A percentile compares a stretch with the other conserved stretches of the same genome.
Evolutionary conservation across 257 asterid species (phyloP).

Genomic region (Henckelia pumila): DNA sequence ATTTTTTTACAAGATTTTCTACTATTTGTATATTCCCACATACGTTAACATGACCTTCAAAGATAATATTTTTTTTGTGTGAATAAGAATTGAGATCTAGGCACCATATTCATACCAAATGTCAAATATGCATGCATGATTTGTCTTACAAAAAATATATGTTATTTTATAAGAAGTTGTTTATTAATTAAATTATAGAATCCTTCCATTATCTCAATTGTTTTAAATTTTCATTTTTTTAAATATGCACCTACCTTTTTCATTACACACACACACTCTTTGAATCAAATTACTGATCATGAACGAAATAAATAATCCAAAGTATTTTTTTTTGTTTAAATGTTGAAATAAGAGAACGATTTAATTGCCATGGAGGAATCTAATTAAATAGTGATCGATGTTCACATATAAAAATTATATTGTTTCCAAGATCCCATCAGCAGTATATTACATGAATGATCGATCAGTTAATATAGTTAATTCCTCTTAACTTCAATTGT

Average conservation of each 20-base stretch:
- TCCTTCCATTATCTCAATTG: neutral
- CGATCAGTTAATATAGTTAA: conserved; percentile 20
- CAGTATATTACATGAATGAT: neutral
- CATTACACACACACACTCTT: too few species aligned
- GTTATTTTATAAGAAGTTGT: too few species aligned
- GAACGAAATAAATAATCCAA: too few species aligned
- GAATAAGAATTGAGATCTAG: neutral
- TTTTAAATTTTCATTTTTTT: too few species aligned
- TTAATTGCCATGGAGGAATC: conserved; percentile 13
- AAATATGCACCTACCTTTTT: too few species aligned
- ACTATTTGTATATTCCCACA: neutral
- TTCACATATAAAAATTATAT: neutral
- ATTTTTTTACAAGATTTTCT: neutral
- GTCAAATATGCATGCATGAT: too few species aligned
- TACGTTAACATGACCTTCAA: neutral
- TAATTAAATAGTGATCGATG: neutral
- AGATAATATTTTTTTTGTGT: neutral
- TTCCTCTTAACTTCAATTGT: conserved; percentile 21
- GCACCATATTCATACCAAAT: too few species aligned
- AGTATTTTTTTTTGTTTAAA: too few species aligned
- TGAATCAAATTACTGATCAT: too few species aligned
- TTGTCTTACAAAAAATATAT: too few species aligned
- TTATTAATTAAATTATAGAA: too few species aligned
- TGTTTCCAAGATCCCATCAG: conserved; percentile 55
- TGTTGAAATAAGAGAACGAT: neutral